A percentile compares a stretch with the other conserved stretches of the same genome.
These are phyloP conservation scores for Coleophoma eucalyptorum DNA, from an alignment of 2,329 filamentous ascomycete genomes.

Conservation along the genomic window DNA sequence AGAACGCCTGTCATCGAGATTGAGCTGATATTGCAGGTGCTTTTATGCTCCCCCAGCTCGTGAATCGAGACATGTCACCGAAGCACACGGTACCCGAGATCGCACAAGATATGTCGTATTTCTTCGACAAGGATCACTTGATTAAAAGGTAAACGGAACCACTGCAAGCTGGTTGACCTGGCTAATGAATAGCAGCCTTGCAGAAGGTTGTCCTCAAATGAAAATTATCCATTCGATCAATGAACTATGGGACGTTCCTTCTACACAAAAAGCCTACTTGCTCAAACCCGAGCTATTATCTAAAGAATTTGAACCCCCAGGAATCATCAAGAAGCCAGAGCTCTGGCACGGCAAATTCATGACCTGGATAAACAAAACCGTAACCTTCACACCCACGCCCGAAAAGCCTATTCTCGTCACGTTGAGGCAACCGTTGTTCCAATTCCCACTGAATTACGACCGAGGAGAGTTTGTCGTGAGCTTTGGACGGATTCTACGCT, in stretches of 20 bases:
- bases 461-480: slow-evolving; percentile 20
- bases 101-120: slow-evolving; percentile 31
- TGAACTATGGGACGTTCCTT: slow-evolving; percentile 29
- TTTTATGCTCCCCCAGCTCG: slow-evolving; percentile 13
- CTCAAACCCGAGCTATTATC: not conserved
- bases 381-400: not conserved
- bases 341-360: not conserved
- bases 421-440: slow-evolving; percentile 2
- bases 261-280: slow-evolving; percentile 9
- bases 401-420: not conserved
- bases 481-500: slow-evolving; percentile 32
- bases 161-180: not conserved
- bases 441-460: slow-evolving; percentile 28
- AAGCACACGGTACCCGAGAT: not conserved
- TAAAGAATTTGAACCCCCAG: not conserved
- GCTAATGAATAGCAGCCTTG: slow-evolving; percentile 13
- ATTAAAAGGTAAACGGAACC: slow-evolving; percentile 15
- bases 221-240: slow-evolving; percentile 30
- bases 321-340: not conserved
- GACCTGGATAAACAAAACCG: not conserved
- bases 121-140: slow-evolving; percentile 40
- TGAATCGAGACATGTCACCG: not conserved
- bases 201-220: slow-evolving; percentile 33
- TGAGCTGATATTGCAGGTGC: slow-evolving; percentile 24
- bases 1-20: slow-evolving; percentile 4